Percentiles rank a stretch among this genome's conserved stretches.
Evolutionary conservation across 2,329 filamentous ascomycete genomes (phyloP).

Genomic region (Trichoderma polysporum): DNA sequence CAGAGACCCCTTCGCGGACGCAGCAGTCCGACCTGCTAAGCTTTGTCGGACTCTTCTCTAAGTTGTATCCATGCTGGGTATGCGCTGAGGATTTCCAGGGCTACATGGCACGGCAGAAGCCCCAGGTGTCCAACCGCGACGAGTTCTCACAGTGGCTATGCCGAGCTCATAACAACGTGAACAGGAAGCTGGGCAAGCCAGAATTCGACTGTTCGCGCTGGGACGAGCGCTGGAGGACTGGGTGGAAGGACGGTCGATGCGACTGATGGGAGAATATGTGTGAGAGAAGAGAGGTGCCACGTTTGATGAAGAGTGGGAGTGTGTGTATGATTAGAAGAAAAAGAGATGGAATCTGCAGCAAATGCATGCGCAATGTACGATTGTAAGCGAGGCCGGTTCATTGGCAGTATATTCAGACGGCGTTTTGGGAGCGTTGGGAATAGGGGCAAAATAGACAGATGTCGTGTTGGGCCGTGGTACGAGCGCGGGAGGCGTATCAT

Average conservation of each 20-base stretch:
- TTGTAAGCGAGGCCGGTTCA: not conserved
- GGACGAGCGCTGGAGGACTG: slow-evolving; percentile 93
- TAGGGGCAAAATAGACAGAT: slow-evolving; percentile 11
- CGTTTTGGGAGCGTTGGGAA: slow-evolving; percentile 9
- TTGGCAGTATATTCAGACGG: not conserved
- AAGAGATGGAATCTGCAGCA: not conserved
- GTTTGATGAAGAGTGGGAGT: not conserved
- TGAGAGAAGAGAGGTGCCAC: not conserved
- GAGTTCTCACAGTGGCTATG: slow-evolving; percentile 83
- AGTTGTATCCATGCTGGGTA: slow-evolving; percentile 91
- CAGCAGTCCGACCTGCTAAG: slow-evolving; percentile 74
- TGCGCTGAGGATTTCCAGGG: slow-evolving; percentile 88
- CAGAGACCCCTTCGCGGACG: slow-evolving; percentile 60
- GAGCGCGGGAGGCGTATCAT: slow-evolving; percentile 5
- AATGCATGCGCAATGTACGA: not conserved
- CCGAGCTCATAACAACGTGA: slow-evolving; percentile 83
- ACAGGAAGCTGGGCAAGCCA: slow-evolving; percentile 84
- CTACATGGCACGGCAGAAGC: slow-evolving; percentile 74
- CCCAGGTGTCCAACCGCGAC: slow-evolving; percentile 57
- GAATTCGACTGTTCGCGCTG: slow-evolving; percentile 86
- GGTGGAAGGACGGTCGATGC: slow-evolving; percentile 71
- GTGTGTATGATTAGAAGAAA: not conserved
- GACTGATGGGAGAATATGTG: slow-evolving; percentile 43
- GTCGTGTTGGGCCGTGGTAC: not conserved
- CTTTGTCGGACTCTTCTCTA: slow-evolving; percentile 79